Percentiles rank a stretch among this genome's conserved stretches.
phyloP scores from a whole-genome alignment of 1,139 yeast genomes.

The Nakaseomyces sp. region DNA sequence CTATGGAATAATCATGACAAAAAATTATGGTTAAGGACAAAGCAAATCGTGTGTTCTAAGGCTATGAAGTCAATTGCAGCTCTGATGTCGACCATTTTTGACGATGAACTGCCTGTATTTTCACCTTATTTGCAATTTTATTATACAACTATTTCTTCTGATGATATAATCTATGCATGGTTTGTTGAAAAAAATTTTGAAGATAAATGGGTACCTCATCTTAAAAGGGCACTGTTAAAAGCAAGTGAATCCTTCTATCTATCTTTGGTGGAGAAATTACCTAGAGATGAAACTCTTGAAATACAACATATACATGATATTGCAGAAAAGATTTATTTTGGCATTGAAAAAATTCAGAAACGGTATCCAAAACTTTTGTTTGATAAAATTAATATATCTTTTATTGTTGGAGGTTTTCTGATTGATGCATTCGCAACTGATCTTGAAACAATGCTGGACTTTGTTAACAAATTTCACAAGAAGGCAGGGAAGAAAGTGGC shows the following conservation, averaged over 20 bases:
- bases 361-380: conserved; percentile 54
- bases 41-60: conserved; percentile 42
- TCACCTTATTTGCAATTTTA: conserved; percentile 46
- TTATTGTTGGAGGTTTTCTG: conserved; percentile 47
- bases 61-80: conserved; percentile 42
- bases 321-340: conserved; percentile 46
- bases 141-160: conserved; percentile 45
- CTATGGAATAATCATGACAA: conserved; percentile 46
- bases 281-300: conserved; percentile 54
- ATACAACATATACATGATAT: conserved; percentile 52
- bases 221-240: conserved; percentile 39
- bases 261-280: conserved; percentile 46
- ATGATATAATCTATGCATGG: conserved; percentile 35
- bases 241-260: conserved; percentile 56
- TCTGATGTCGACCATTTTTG: conserved; percentile 40
- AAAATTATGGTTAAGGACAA: conserved; percentile 43
- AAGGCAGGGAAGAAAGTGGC: conserved; percentile 36
- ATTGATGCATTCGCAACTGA: conserved; percentile 45
- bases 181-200: conserved; percentile 17
- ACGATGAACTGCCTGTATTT: conserved; percentile 50
- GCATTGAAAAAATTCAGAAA: conserved; percentile 48
- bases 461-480: conserved; percentile 13
- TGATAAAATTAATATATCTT: conserved; percentile 48
- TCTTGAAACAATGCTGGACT: conserved; percentile 3
- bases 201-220: conserved; percentile 47